Percentiles rank a stretch among this genome's conserved stretches.
phyloP scores from a whole-genome alignment of 2,329 filamentous ascomycete species.

The Harringtonia lauricola region DNA sequence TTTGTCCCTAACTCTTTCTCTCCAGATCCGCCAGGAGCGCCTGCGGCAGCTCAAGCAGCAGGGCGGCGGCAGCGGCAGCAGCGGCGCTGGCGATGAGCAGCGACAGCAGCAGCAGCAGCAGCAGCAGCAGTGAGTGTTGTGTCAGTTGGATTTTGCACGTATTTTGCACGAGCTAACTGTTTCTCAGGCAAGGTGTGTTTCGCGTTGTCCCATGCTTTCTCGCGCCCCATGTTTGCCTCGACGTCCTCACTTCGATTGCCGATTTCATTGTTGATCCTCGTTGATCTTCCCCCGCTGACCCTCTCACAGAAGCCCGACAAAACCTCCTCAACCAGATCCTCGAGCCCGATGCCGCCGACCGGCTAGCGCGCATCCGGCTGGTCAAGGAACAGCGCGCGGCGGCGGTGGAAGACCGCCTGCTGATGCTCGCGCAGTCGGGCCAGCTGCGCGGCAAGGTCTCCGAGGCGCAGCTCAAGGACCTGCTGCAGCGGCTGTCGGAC shows the following conservation, averaged over 20 bases:
- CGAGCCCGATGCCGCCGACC: conserved; percentile 84
- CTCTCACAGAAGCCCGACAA: conserved; percentile 51
- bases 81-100: conserved; percentile 34
- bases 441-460: conserved; percentile 82
- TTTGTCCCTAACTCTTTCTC: neutral
- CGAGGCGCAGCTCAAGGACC: conserved; percentile 86
- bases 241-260: neutral
- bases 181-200: neutral
- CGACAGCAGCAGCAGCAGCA: conserved; percentile 55
- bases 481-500: conserved; percentile 75
- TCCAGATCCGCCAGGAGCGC: conserved; percentile 79
- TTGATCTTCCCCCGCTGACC: conserved; percentile 6
- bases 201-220: neutral
- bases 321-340: conserved; percentile 86
- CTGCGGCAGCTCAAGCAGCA: conserved; percentile 85
- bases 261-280: neutral
- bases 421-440: conserved; percentile 79
- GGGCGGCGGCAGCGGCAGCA: conserved; percentile 37
- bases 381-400: conserved; percentile 86
- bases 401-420: conserved; percentile 85
- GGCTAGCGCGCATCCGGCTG: conserved; percentile 84
- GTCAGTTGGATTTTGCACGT: neutral
- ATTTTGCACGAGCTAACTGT: neutral
- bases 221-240: neutral
- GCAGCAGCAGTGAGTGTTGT: conserved; percentile 18